Base-by-base conservation (phyloP, 2,329 filamentous ascomycete genomes). In the Helminthosporium solani region DNA sequence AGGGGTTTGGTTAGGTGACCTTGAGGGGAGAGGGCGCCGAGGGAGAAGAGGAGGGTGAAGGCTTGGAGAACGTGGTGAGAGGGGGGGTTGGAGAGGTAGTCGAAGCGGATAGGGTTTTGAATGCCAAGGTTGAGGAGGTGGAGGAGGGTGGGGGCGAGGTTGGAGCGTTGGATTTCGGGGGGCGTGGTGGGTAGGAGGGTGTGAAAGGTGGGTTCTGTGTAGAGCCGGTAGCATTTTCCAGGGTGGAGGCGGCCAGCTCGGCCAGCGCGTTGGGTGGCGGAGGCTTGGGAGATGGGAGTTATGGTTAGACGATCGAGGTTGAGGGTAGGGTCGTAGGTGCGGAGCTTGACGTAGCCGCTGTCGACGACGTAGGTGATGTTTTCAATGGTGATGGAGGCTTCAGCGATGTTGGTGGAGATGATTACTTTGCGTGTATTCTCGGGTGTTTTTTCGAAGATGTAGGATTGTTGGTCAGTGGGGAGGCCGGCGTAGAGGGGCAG, bases 91-190 rank as follows among this genome's bases (percentile, higher is more conserved):
- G 88, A 92, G 41, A 96, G 74, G 65, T 92, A 99, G 60, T 91
- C 85, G 67, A 97, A 99, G 3, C 90, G 85, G 4, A 90, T 83
- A 27, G 97, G 85, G 58, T 99, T 97, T 68, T 96, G 91, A 56
- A 97, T 95, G 0, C 94, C 94, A 1, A 99, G 77, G 1, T 94
- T 92, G 71, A 97, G 96, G 31, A 99, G 83, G 62, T 97, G 92
- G 34, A 99, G 78, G 31, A 97, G 81, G 2, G 90, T 84, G 0
- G 90, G 88, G 0, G 92, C 90, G 18, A 99, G 79, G 61, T 97
- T 95, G 1, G 88, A 91, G 40, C 94, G 83, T 63, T 96, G 91
- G 25, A 97, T 90, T 68, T 99, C 94, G 0, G 94, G 94, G 2
- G 89, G 76, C 8, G 88, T 95, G 21, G 84, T 78, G 48, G 88